These are phyloP conservation scores for Chlorella sp. DNA, from an alignment of 139 green algal species.

Conservation along the genomic window DNA sequence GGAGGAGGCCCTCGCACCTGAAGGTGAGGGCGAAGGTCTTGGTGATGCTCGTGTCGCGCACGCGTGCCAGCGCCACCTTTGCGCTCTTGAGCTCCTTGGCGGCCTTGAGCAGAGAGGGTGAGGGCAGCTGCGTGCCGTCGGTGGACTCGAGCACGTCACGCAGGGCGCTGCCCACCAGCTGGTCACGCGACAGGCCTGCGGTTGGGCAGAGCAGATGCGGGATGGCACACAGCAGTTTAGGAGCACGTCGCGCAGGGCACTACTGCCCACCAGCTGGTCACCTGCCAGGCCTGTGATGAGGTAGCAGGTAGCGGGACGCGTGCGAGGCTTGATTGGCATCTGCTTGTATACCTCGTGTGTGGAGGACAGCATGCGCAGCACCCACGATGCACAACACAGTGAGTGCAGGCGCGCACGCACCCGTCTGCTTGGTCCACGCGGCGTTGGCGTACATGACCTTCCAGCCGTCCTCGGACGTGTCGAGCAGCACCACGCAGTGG, in stretches of 20 bases:
- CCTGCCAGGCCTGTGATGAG: too few species aligned
- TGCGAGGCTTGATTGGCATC: too few species aligned
- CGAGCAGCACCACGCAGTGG: slow-evolving; percentile 37
- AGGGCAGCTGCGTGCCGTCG: slow-evolving; percentile 14
- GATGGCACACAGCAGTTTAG: too few species aligned
- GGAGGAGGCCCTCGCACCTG: slow-evolving; percentile 8
- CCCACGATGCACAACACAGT: too few species aligned
- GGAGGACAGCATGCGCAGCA: too few species aligned
- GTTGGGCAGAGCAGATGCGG: too few species aligned
- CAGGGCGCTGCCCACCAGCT: slow-evolving; percentile 12
- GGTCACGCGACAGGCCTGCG: slow-evolving; percentile 7
- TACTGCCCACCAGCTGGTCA: too few species aligned
- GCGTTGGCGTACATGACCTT: slow-evolving; percentile 29
- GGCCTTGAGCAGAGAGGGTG: not conserved
- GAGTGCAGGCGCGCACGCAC: slow-evolving; percentile 21
- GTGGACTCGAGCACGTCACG: slow-evolving; percentile 10
- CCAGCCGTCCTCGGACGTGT: slow-evolving; percentile 19
- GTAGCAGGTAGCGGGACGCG: too few species aligned
- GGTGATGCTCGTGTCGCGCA: not conserved
- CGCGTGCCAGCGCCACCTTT: slow-evolving; percentile 10
- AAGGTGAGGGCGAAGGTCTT: slow-evolving; percentile 12
- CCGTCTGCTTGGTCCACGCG: slow-evolving; percentile 16
- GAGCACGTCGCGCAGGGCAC: too few species aligned
- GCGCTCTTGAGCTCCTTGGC: not conserved
- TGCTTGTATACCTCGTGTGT: too few species aligned